A percentile compares a stretch with the other conserved stretches of the same genome.
phyloP scores from a whole-genome alignment of 495 filamentous ascomycete genomes.

The Aspergillus sclerotioniger region DNA sequence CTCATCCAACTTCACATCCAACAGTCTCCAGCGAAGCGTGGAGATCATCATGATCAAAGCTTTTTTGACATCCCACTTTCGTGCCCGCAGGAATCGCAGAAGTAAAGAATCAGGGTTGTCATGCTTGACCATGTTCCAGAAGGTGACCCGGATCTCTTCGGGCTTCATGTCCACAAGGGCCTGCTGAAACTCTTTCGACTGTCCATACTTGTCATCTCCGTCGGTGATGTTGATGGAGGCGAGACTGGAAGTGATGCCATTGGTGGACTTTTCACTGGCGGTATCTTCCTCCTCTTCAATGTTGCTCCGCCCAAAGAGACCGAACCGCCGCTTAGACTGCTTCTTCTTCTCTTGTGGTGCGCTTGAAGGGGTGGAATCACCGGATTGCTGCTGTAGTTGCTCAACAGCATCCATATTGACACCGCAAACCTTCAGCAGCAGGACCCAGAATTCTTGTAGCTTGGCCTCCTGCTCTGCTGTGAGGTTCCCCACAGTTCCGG shows the following conservation, averaged over 20 bases:
- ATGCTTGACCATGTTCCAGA: slow-evolving; percentile 96
- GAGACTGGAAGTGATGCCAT: slow-evolving; percentile 31
- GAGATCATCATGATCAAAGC: slow-evolving; percentile 92
- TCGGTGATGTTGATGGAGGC: slow-evolving; percentile 46
- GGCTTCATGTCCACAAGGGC: slow-evolving; percentile 72
- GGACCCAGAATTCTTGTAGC: slow-evolving; percentile 80
- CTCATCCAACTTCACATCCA: slow-evolving; percentile 80
- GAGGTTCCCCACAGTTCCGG: slow-evolving; percentile 82
- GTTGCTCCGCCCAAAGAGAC: slow-evolving; percentile 55
- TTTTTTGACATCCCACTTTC: slow-evolving; percentile 95
- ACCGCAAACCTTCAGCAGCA: slow-evolving; percentile 76
- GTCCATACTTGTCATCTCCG: slow-evolving; percentile 88
- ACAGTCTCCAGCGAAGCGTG: slow-evolving; percentile 86
- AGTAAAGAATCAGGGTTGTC: slow-evolving; percentile 89
- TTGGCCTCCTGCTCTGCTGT: slow-evolving; percentile 87
- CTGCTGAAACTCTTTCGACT: slow-evolving; percentile 80
- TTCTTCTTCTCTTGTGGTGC: slow-evolving; percentile 55
- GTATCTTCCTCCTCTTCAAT: slow-evolving; percentile 58
- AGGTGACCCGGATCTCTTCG: slow-evolving; percentile 73
- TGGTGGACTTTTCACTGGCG: slow-evolving; percentile 28
- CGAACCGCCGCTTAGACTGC: slow-evolving; percentile 63
- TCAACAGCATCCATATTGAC: slow-evolving; percentile 45
- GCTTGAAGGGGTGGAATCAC: slow-evolving; percentile 23
- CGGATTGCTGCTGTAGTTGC: slow-evolving; percentile 18
- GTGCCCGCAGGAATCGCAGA: slow-evolving; percentile 83